Percentiles rank a stretch among this genome's conserved stretches.
Conservation (phyloP, 2,329 filamentous ascomycete species). For the Calonectria henricotiae region DNA sequence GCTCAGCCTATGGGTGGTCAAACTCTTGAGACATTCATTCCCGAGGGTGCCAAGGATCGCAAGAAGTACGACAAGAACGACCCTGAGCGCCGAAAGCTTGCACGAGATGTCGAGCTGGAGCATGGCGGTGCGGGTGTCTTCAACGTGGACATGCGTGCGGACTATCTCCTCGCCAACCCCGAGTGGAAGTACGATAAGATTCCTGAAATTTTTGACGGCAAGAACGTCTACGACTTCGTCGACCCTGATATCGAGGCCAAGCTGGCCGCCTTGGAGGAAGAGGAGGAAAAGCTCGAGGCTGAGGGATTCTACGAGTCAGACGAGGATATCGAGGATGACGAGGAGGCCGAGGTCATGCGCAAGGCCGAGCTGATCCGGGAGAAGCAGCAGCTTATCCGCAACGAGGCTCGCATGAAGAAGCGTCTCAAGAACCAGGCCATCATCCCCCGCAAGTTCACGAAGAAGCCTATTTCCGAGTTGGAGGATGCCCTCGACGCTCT, state of each 20-base stretch:
- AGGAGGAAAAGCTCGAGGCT: conserved; percentile 92
- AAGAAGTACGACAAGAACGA: conserved; percentile 94
- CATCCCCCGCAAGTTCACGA: conserved; percentile 86
- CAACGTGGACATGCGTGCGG: conserved; percentile 91
- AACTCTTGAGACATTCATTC: conserved; percentile 87
- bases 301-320: conserved; percentile 96
- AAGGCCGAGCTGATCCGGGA: conserved; percentile 97
- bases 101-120: conserved; percentile 90
- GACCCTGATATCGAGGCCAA: conserved; percentile 97
- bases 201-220: conserved; percentile 93
- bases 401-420: conserved; percentile 96
- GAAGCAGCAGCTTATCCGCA: conserved; percentile 92
- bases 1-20: conserved; percentile 91
- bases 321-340: conserved; percentile 85
- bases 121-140: conserved; percentile 96
- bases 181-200: conserved; percentile 98
- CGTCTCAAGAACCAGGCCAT: conserved; percentile 96
- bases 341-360: conserved; percentile 88
- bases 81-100: conserved; percentile 85
- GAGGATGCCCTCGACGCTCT: conserved; percentile 88
- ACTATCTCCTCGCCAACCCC: conserved; percentile 88
- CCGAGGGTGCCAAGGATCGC: conserved; percentile 83
- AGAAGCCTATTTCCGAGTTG: conserved; percentile 90
- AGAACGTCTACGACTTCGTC: conserved; percentile 98
- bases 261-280: conserved; percentile 91